Evolutionary conservation across 768 basidiomycete genomes (phyloP), one percentile per base, ranked within the genome.

Genomic region (Kwoniella sp.): DNA sequence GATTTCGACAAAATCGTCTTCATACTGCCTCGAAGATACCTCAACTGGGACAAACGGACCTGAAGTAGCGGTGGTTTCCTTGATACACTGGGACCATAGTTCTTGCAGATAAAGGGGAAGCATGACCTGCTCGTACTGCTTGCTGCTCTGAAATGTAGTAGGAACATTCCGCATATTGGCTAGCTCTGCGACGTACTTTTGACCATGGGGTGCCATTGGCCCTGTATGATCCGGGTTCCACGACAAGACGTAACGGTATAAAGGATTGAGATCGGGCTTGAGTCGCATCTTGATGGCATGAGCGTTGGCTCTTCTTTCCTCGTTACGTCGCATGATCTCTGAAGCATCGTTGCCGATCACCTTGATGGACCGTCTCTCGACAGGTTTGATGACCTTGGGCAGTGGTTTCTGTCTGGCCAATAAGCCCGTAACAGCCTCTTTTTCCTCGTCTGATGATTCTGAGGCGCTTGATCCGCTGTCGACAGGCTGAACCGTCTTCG

Each of bases 51-150:
- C 85, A 5, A 71, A 61, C 1, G 61, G 22, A 8, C 28, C 60
- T 53, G 41, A 69, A 8, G 64, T 67, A 61, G 89, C 88, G 56
- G 90, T 88, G 76, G 91, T 92, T 4, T 91, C 87, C 69, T 91
- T 87, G 8, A 84, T 74, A 25, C 95, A 85, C 75, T 95, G 92
- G 29, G 89, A 87, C 94, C 96, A 97, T 67, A 91, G 88, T 81
- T 99, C 96, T 63, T 91, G 82, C 22, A 93, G 81, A 28, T 98
- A 82, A 17, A 98, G 84, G 1, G 95, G 93, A 75, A 92, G 87
- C 77, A 96, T 93, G 51, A 89, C 84, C 25, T 82, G 82, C 47
- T 86, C 85, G 79, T 95, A 98, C 22, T 91, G 86, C 0, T 82
- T 77, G 63, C 88, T 85, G 56, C 86, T 85, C 1, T 72, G 62